phyloP scores from a whole-genome alignment of 495 filamentous ascomycete genomes.

The Saxophila tyrrhenica region DNA sequence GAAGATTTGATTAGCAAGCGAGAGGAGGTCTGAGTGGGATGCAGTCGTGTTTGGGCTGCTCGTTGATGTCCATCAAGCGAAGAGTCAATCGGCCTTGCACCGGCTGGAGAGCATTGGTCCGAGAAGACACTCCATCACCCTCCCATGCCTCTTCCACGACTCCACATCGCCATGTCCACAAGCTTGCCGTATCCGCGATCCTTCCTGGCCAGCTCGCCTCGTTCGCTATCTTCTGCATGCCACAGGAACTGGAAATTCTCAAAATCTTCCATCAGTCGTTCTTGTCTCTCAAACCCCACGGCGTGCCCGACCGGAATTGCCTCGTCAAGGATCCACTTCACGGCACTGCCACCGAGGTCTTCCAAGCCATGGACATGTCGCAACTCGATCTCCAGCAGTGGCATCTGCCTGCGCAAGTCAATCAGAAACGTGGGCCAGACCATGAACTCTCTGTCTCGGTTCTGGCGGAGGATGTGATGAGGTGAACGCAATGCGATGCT shows the following conservation, averaged over 20 bases:
- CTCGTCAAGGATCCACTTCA: slow-evolving; percentile 5
- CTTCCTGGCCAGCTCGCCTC: neutral
- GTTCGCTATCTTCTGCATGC: slow-evolving; percentile 7
- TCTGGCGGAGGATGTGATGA: neutral
- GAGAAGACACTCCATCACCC: too few species aligned
- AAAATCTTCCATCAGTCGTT: slow-evolving; percentile 12
- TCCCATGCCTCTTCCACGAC: too few species aligned
- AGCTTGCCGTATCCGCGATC: neutral
- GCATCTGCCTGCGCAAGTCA: neutral
- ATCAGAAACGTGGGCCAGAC: slow-evolving; percentile 2
- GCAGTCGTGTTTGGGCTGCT: too few species aligned
- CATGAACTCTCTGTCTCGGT: neutral
- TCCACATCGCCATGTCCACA: slow-evolving; percentile 13
- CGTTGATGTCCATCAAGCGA: too few species aligned
- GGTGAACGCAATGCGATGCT: neutral
- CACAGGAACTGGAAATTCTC: slow-evolving; percentile 12
- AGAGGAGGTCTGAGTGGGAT: too few species aligned
- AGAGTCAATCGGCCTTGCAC: too few species aligned
- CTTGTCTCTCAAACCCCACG: slow-evolving; percentile 4
- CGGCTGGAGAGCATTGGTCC: too few species aligned
- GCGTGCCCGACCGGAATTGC: neutral
- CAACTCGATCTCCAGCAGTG: neutral
- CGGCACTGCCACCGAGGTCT: neutral
- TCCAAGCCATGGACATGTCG: neutral
- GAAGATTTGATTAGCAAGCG: too few species aligned